Evolutionary conservation across 2,329 filamentous ascomycete genomes (phyloP).

Genomic region (Proliferodiscus dingleyae): DNA sequence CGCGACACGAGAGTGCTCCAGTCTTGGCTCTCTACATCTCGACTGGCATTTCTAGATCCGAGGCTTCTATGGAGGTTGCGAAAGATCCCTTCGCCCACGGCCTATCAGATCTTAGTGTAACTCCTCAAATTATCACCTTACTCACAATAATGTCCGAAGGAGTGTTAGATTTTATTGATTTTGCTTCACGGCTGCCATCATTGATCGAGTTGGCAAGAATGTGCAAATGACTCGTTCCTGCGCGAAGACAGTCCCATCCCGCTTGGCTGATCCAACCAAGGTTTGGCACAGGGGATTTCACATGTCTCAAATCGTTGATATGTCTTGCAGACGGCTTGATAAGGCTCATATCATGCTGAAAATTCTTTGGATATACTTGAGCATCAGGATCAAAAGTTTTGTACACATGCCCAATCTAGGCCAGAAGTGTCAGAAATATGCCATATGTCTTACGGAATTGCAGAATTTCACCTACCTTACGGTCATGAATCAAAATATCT

Average conservation of each 20-base stretch:
- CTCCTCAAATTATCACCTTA: not conserved
- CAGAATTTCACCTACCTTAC: not conserved
- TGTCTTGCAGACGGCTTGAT: not conserved
- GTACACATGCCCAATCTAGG: not conserved
- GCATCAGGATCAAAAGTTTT: conserved; percentile 5
- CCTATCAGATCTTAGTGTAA: not conserved
- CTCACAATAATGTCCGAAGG: not conserved
- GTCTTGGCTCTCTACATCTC: not conserved
- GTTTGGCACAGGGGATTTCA: conserved; percentile 1
- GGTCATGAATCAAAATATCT: conserved; percentile 1
- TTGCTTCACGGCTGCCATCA: not conserved
- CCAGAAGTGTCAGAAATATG: not conserved
- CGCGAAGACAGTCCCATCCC: conserved; percentile 1
- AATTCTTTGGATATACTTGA: conserved; percentile 2
- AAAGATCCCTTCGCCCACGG: conserved; percentile 5
- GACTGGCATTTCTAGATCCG: not conserved
- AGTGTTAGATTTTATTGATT: not conserved
- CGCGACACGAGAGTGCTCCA: conserved; percentile 2
- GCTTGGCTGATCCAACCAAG: conserved; percentile 1
- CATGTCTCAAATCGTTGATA: not conserved
- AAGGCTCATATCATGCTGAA: conserved; percentile 5
- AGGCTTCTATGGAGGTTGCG: not conserved
- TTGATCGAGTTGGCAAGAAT: not conserved
- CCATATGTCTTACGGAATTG: not conserved
- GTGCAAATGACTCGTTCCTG: not conserved